These are phyloP conservation scores for Kodamaea anthophila DNA, from an alignment of 1,139 yeast species.

Conservation along the genomic window DNA sequence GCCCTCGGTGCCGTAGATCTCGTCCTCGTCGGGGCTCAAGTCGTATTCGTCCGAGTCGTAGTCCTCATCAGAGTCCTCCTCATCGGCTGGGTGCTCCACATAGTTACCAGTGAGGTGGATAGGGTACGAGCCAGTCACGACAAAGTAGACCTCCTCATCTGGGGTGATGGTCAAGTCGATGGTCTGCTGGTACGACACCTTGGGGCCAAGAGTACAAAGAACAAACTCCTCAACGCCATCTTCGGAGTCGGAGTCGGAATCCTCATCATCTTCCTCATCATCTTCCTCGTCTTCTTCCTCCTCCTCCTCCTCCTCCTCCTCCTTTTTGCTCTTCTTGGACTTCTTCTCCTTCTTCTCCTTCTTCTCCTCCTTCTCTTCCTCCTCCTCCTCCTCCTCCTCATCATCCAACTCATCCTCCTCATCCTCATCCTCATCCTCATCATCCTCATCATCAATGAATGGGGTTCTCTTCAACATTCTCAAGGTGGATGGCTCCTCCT, in stretches of 20 bases:
- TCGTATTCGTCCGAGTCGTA: conserved; percentile 70
- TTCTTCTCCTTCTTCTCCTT: conserved; percentile 16
- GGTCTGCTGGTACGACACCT: conserved; percentile 80
- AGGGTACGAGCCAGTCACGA: conserved; percentile 93
- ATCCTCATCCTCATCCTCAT: conserved; percentile 33
- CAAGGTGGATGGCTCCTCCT: conserved; percentile 79
- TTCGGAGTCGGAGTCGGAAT: conserved; percentile 48
- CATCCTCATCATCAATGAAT: conserved; percentile 45
- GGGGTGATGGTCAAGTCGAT: conserved; percentile 86
- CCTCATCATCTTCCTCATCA: conserved; percentile 54
- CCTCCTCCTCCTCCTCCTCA: conserved; percentile 45
- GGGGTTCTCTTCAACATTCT: conserved; percentile 76
- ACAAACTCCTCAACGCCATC: conserved; percentile 68
- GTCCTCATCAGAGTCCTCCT: conserved; percentile 47
- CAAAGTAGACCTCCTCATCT: conserved; percentile 89
- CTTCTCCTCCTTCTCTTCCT: conserved; percentile 18
- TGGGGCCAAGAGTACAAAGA: conserved; percentile 86
- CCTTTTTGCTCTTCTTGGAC: conserved; percentile 13
- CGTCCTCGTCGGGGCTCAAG: conserved; percentile 90
- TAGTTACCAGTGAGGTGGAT: conserved; percentile 91
- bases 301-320: conserved; percentile 21
- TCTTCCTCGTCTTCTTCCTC: conserved; percentile 45
- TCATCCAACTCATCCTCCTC: conserved; percentile 50
- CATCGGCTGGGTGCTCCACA: conserved; percentile 86
- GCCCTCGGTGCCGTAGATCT: conserved; percentile 35